phyloP scores from a whole-genome alignment of 31 red algal genomes.

The Asparagopsis taxiformis region DNA sequence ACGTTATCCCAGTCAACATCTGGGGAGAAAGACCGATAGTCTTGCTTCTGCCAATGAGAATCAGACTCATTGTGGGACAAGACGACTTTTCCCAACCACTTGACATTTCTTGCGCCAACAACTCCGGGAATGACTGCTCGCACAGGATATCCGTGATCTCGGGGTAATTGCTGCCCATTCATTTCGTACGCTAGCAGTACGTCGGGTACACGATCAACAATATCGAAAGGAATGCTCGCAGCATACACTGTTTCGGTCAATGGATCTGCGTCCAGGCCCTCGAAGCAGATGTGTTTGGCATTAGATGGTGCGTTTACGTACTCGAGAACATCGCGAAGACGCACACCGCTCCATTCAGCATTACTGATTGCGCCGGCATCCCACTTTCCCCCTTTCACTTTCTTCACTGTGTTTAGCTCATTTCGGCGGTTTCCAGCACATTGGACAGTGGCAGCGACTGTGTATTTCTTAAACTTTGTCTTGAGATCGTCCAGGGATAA shows the following conservation, averaged over 20 bases:
- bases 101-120: slow-evolving; percentile 88
- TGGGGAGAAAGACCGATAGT: slow-evolving; percentile 75
- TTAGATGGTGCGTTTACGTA: neutral
- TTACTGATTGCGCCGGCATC: slow-evolving; percentile 79
- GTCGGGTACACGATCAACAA: slow-evolving; percentile 40
- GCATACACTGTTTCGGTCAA: slow-evolving; percentile 43
- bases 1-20: slow-evolving; percentile 44
- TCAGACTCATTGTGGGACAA: slow-evolving; percentile 51
- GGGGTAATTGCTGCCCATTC: slow-evolving; percentile 80
- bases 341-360: slow-evolving; percentile 79
- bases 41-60: slow-evolving; percentile 70
- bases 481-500: slow-evolving; percentile 64
- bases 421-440: slow-evolving; percentile 94
- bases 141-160: slow-evolving; percentile 91
- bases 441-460: slow-evolving; percentile 63
- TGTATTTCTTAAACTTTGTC: slow-evolving; percentile 46
- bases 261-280: slow-evolving; percentile 75
- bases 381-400: slow-evolving; percentile 80
- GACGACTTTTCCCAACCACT: slow-evolving; percentile 79
- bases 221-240: slow-evolving; percentile 73
- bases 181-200: slow-evolving; percentile 91
- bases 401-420: slow-evolving; percentile 63
- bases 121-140: slow-evolving; percentile 87
- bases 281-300: slow-evolving; percentile 59
- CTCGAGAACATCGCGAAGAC: slow-evolving; percentile 67